Evolutionary conservation across 73 alveolate species (phyloP).

Genomic region (Stentor roeselii): DNA sequence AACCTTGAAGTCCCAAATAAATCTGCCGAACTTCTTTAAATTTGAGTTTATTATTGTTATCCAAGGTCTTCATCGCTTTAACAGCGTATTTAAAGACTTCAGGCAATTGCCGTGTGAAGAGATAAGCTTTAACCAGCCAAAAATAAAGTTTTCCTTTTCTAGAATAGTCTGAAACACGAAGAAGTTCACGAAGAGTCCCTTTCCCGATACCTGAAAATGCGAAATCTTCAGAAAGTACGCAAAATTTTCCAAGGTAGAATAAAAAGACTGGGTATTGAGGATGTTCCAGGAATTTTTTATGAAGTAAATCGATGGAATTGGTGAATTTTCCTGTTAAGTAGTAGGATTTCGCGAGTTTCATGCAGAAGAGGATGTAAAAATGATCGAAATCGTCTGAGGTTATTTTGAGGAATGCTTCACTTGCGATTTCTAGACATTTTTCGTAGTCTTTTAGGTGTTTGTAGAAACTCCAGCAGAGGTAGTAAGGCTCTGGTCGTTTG

Average conservation of each 20-base stretch:
- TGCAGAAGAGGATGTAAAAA: conserved; percentile 3
- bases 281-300: conserved; percentile 23
- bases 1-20: background rate
- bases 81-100: background rate
- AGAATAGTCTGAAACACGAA: background rate
- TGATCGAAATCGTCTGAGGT: background rate
- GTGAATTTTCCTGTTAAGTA: background rate
- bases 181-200: background rate
- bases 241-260: conserved; percentile 21
- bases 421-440: background rate
- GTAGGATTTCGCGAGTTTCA: background rate
- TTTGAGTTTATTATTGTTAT: background rate
- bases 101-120: background rate
- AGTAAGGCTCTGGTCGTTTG: conserved; percentile 52
- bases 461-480: conserved; percentile 41
- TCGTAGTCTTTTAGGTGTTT: background rate
- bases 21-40: background rate
- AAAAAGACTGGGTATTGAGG: conserved; percentile 35
- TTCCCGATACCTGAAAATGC: background rate
- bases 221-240: background rate
- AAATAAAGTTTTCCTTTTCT: conserved; percentile 4
- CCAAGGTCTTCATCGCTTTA: background rate
- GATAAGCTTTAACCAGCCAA: background rate
- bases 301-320: conserved; percentile 27
- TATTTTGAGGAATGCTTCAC: conserved; percentile 7